Base-by-base conservation (phyloP, 441 rosid genomes). In the Geranium incanum region DNA sequence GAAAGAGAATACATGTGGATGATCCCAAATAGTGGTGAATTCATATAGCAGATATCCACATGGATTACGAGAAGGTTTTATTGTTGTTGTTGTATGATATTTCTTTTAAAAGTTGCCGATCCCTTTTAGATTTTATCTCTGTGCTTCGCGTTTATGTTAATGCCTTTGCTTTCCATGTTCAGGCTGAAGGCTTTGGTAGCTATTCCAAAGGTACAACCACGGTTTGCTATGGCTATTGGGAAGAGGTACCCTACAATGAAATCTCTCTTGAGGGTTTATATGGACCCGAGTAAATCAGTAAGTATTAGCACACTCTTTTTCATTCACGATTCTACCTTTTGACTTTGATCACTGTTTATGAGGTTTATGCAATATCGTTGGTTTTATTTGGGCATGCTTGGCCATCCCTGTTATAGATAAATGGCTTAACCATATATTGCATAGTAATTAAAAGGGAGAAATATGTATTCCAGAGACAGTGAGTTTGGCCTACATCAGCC, bases 121-220 rank as follows among this genome's bases (percentile, higher is more conserved):
- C 52, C 3, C n/a, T 45, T 45, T 7, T 45, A 45, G 59, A 59
- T 60, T 60, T 60, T 21, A 19, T 60, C 21, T 60, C 18, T 15
- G 33, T 36, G 60, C 66, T 38, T 13, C 62, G 13, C 18, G 45
- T 64, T 71, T 39, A 5, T 45, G 6, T 59, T 43, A 48, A 48
- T 70, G 43, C 28, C 64, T 74, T 72, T 71, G 68, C 52, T 71
- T 62, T 68, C 69, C 50, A 12, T 39, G 3, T 70, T 74, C 85
- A 95, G 99, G 98, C 81, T 92, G 75, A 95, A 88, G 82, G 95
- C 95, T 15, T 85, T 92, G 84, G 86, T 91, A 62, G 87, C 96
- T 43, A 89, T 95, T 55, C 98, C 98, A 68, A 95, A 92, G 87
- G 97, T 95, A 73, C 99, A 92, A 79, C 98, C 99, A 39, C 86